Conservation (phyloP, 257 asterid species). For the Jaltomata sinuosa region DNA sequence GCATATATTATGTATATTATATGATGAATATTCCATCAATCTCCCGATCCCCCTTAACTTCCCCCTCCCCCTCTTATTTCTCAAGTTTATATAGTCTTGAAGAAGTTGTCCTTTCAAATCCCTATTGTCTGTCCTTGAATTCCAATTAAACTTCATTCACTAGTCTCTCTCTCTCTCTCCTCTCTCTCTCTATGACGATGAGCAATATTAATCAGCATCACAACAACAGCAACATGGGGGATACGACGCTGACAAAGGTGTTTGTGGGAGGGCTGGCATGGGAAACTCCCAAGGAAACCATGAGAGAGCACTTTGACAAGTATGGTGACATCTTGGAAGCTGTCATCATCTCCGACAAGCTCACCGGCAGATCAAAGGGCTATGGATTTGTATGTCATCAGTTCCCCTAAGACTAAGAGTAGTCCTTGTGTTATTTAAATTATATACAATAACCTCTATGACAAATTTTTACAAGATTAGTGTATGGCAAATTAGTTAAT, state of each 20-base stretch:
- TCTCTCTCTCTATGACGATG: conserved; percentile 3
- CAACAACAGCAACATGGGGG: conserved; percentile 22
- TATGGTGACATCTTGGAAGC: conserved; percentile 90
- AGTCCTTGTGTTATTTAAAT: background rate
- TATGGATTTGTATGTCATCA: conserved; percentile 76
- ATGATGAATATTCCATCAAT: background rate
- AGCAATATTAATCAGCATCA: conserved; percentile 4
- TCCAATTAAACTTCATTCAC: conserved; percentile 1
- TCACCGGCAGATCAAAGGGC: conserved; percentile 97
- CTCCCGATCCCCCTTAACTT: background rate
- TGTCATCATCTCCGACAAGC: conserved; percentile 85
- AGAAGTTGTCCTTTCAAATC: conserved; percentile 1
- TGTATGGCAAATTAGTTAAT: background rate
- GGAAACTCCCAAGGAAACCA: conserved; percentile 83
- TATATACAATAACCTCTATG: background rate
- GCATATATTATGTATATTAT: background rate
- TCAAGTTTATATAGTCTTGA: background rate
- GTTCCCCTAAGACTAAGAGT: background rate
- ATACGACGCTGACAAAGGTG: conserved; percentile 68
- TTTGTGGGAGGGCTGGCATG: conserved; percentile 95
- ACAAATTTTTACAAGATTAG: background rate
- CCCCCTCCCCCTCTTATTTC: background rate
- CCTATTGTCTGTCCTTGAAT: conserved; percentile 3
- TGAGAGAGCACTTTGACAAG: conserved; percentile 66
- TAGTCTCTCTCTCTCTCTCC: background rate